Evolutionary conservation across 306 rosid species (phyloP), one percentile per base, ranked within the genome.

Genomic region (Glycine tomentella): DNA sequence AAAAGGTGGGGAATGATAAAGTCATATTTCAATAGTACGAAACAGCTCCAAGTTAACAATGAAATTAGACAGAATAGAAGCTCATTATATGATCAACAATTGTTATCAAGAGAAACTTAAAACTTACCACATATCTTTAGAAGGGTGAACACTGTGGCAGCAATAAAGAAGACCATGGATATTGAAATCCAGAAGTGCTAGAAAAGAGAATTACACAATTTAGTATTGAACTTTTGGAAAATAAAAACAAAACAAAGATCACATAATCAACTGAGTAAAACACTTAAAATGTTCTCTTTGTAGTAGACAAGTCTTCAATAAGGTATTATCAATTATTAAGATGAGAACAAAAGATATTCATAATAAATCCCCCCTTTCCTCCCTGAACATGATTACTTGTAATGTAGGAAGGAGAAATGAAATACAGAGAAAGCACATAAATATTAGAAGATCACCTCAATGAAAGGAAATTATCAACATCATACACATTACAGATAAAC

Each of bases 131-230:
- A 86, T 80, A 95, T 87, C 92, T 95, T 95, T 20, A 95, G 92
- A 79, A 95, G 92, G 73, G 98, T 90, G 88, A 95, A 95, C 36
- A 87, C 52, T 58, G 99, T 91, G 15, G 98, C 99, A 51, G 99
- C 99, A 73, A 89, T 77, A 77, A 93, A 86, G 96, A 95, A 93
- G 85, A 95, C 98, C 99, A 95, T 95, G 84, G 99, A 89, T 78
- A 95, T 95, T 46, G 99, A 89, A 75, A 95, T 93, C 99, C 99
- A 95, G 92, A 95, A 95, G 88, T 95, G 99, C 99, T 95, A 82
- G 77, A 87, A 83, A 81, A 57, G 80, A 87, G 55, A 80, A 82
- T 67, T 12, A 51, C 13, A 70, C 56, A 56, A 80, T 62, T 87
- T 16, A 86, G 87, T 74, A 85, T 55, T 13, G 25, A 66, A 65